Evolutionary conservation across 2,329 filamentous ascomycete genomes (phyloP).

Genomic region (Fusarium xylarioides): DNA sequence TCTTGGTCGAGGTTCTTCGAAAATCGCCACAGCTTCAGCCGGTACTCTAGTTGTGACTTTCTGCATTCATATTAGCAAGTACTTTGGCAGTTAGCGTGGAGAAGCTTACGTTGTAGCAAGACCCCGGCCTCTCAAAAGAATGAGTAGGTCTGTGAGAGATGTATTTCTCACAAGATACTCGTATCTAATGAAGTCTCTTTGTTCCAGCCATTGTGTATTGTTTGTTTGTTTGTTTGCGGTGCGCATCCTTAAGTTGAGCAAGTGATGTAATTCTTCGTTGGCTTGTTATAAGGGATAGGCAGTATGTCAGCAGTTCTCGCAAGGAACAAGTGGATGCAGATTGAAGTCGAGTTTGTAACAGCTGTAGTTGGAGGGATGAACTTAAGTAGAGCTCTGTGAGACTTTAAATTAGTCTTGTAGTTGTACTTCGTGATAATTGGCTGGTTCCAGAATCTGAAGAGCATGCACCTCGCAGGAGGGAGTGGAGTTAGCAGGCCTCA

Average conservation of each 20-base stretch:
- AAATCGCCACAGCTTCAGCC: not conserved
- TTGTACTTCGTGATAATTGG: not conserved
- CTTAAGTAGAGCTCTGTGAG: not conserved
- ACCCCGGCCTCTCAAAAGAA: not conserved
- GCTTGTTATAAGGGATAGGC: not conserved
- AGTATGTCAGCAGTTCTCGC: not conserved
- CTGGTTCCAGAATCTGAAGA: not conserved
- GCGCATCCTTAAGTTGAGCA: not conserved
- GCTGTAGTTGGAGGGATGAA: not conserved
- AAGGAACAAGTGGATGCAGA: not conserved
- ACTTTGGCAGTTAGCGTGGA: fast-evolving
- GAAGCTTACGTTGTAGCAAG: not conserved
- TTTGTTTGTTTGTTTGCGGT: not conserved
- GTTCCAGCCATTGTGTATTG: not conserved
- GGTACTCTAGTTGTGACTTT: not conserved
- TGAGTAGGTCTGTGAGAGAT: not conserved
- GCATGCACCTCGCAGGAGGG: not conserved
- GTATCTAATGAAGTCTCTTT: not conserved
- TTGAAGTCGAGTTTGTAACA: fast-evolving
- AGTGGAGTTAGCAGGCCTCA: not conserved
- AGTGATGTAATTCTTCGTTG: not conserved
- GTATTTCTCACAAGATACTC: not conserved
- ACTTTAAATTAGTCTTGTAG: too few relatives aligned
- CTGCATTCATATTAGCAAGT: not conserved
- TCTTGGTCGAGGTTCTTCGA: not conserved